Conservation (phyloP, 345 rosid genomes). For the Melaleuca quinquenervia region DNA sequence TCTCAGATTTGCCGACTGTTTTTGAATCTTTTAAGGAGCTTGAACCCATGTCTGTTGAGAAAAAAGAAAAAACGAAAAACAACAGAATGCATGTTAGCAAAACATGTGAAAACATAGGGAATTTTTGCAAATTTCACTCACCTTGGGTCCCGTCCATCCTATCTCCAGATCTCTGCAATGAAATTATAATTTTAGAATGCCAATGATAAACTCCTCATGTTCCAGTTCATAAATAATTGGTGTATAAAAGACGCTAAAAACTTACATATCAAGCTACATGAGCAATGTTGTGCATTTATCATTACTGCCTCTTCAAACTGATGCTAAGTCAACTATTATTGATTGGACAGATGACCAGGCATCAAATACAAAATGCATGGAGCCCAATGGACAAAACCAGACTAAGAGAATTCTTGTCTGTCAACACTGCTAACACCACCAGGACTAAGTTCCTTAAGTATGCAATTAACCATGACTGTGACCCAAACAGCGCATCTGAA, state of each 20-base stretch:
- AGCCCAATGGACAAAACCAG: neutral
- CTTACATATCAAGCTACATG: neutral
- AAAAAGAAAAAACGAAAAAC: neutral
- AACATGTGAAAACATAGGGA: neutral
- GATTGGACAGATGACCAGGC: neutral
- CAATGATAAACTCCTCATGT: neutral
- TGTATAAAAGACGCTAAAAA: neutral
- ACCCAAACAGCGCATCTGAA: neutral
- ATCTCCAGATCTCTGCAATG: slow-evolving; percentile 40
- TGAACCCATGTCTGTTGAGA: slow-evolving; percentile 18
- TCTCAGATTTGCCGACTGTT: slow-evolving; percentile 20
- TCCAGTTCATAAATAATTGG: neutral
- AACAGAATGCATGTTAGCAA: neutral
- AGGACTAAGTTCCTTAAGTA: neutral
- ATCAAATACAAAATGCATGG: neutral
- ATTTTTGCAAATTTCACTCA: slow-evolving; percentile 5
- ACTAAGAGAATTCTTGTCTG: neutral
- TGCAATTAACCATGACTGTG: neutral
- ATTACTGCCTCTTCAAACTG: neutral
- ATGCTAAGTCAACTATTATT: neutral
- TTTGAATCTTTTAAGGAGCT: slow-evolving; percentile 27
- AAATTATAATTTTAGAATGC: neutral
- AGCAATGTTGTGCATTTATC: neutral
- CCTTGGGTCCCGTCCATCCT: slow-evolving; percentile 51
- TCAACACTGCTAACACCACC: neutral